Evolutionary conservation across 148 eudicot genomes (phyloP).

Genomic region (Cornus controversa): DNA sequence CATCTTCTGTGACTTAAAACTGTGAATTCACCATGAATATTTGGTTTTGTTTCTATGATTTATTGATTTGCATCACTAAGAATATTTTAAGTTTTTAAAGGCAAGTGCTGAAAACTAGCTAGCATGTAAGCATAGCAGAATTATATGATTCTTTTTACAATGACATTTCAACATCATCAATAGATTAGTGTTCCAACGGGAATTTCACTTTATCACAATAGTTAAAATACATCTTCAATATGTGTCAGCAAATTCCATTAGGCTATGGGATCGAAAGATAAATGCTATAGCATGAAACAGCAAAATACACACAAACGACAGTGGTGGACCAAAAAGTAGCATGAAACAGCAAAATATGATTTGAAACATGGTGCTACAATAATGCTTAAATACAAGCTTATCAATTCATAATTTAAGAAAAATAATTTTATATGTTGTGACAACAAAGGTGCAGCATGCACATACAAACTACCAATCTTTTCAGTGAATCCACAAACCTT

Average conservation of each 20-base stretch:
- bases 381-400: neutral
- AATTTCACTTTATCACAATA: neutral
- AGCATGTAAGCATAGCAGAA: neutral
- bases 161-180: too few species aligned
- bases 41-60: neutral
- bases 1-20: neutral
- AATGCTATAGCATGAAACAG: neutral
- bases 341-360: neutral
- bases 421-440: neutral
- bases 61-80: neutral
- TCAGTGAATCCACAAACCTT: constrained; percentile 46
- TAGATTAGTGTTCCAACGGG: too few species aligned
- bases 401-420: neutral
- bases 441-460: neutral
- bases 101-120: neutral
- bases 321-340: too few species aligned
- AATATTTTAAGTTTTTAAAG: too few species aligned
- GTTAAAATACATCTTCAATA: neutral
- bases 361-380: neutral
- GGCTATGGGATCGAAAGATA: neutral
- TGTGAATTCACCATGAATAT: neutral
- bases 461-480: neutral
- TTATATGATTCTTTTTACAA: too few species aligned
- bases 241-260: neutral
- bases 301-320: neutral